Percentiles rank a stretch among this genome's conserved stretches.
Conservation (phyloP, 202 grass and related monocot genomes). For the Schoenoplectus tabernaemontani region DNA sequence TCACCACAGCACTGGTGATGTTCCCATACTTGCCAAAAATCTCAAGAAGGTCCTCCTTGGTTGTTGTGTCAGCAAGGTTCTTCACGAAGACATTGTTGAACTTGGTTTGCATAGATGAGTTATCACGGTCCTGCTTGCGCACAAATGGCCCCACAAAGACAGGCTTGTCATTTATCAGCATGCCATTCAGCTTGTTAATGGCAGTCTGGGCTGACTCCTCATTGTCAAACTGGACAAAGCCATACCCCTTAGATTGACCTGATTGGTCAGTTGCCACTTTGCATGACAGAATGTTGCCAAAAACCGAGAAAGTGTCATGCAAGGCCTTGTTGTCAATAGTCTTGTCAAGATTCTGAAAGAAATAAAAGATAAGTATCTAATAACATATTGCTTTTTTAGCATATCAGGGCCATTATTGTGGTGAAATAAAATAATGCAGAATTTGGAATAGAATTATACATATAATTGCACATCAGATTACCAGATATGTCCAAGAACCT, state of each 20-base stretch:
- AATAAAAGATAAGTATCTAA: no score
- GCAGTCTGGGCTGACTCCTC: conserved; percentile 33
- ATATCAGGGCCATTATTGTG: neutral
- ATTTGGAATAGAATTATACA: neutral
- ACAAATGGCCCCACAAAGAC: conserved; percentile 43
- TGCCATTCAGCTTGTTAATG: conserved; percentile 40
- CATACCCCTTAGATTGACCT: conserved; percentile 39
- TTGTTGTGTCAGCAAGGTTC: conserved; percentile 30
- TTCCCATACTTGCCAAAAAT: conserved; percentile 29
- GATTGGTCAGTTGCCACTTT: conserved; percentile 33
- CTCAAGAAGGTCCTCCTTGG: conserved; percentile 27
- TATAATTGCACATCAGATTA: neutral
- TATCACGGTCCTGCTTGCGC: conserved; percentile 39
- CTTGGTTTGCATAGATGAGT: conserved; percentile 25
- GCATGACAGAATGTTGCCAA: conserved; percentile 38
- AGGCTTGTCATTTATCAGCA: conserved; percentile 43
- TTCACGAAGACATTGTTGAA: conserved; percentile 46
- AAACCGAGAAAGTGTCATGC: conserved; percentile 37
- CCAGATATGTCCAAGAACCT: neutral
- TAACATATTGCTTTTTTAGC: neutral
- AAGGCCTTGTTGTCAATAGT: conserved; percentile 43
- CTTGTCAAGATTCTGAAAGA: conserved; percentile 42
- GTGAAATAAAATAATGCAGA: neutral
- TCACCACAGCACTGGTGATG: conserved; percentile 41
- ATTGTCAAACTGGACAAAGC: conserved; percentile 38